Evolutionary conservation across 1,139 yeast genomes (phyloP), one percentile per base, ranked within the genome.

Genomic region (Groenewaldozyma sp.): DNA sequence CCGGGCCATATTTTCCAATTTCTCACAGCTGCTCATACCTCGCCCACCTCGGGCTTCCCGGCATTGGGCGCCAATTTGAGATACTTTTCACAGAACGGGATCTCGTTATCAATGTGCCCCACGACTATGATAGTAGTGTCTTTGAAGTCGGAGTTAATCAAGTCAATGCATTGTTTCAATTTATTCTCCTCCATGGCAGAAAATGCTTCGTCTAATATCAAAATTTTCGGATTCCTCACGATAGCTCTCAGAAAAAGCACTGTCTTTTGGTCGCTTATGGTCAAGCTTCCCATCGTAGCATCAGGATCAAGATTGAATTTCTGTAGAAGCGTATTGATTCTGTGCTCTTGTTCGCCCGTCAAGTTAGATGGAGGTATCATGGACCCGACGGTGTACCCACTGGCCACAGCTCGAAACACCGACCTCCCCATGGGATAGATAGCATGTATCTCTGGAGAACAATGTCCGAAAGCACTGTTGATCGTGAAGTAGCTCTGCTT

Each of bases 361-460:
- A 76, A 49, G 19, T 58, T 44, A 13, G 55, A 44, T 26, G 73
- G 74, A 16, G 64, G 63, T 33, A 70, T 57, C 41, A 67, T 67
- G 11, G 79, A 75, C 0, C 93, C 94, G 9, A 78, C 76, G 5
- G 74, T 67, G 48, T 72, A 73, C 0, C 96, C 97, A 17, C 93
- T 82, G n/a, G 78, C 59, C 4, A 88, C 69, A 0, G 86, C 67
- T 29, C 82, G 69, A 35, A 54, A 56, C 47, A 78, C 76, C 1
- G 79, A 71, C 38, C 73, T 62, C 17, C 57, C 56, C 24, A 63
- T 64, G 1, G 95, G 94, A 45, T 83, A 83, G 20, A 87, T 69
- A 0, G 94, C 78, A 56, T 88, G 97, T 29, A 91, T 64, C 58
- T 91, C 98, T 0, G 98, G 98, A 0, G 96, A 82, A 0, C 93